These are phyloP conservation scores for Erysimum cheiranthoides DNA, from an alignment of 345 rosid genomes.

Conservation along the genomic window DNA sequence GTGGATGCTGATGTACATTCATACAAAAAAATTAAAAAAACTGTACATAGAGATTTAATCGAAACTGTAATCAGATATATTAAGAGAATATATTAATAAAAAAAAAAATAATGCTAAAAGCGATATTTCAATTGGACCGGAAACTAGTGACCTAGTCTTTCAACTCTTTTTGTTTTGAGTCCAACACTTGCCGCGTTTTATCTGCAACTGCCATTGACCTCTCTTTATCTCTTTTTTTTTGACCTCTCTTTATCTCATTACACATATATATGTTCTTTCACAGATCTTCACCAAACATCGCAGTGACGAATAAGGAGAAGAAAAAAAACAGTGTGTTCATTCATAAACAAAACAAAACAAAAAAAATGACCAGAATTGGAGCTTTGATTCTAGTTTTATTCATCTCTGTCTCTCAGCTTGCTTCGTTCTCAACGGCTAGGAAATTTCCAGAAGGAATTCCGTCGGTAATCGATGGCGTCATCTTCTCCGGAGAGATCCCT, in stretches of 20 bases:
- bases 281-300: conserved; percentile 7
- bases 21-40: too few species aligned
- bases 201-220: conserved; percentile 30
- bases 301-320: not conserved
- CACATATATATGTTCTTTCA: not conserved
- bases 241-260: conserved; percentile 7
- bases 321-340: conserved; percentile 2
- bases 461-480: conserved; percentile 17
- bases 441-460: not conserved
- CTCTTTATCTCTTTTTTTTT: conserved; percentile 9
- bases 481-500: conserved; percentile 25
- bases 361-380: conserved; percentile 27
- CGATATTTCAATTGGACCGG: conserved; percentile 20
- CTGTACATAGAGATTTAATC: too few species aligned
- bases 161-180: conserved; percentile 27
- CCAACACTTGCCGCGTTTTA: conserved; percentile 36
- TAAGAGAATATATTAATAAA: not conserved
- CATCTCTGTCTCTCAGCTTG: conserved; percentile 16
- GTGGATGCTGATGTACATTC: too few species aligned
- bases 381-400: conserved; percentile 22
- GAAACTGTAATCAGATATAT: not conserved
- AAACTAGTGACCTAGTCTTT: conserved; percentile 18
- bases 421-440: conserved; percentile 31
- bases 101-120: not conserved
- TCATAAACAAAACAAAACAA: conserved; percentile 5